Percentiles rank a stretch among this genome's conserved stretches.
Evolutionary conservation across 148 eudicot species (phyloP).

Genomic region (Silene uniflora): DNA sequence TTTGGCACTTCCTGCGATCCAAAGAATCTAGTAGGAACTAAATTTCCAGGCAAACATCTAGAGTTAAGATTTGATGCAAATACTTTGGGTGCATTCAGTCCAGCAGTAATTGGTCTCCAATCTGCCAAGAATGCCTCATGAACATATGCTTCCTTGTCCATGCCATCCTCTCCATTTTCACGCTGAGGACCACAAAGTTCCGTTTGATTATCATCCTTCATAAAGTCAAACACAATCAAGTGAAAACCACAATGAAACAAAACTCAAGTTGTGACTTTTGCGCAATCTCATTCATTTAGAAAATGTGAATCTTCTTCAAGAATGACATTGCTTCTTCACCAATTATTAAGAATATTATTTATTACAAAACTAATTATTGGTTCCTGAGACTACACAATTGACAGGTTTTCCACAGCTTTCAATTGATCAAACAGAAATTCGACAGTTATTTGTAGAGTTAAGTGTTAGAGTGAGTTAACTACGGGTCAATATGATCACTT

Average conservation of each 20-base stretch:
- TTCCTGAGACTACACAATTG: too few relatives aligned
- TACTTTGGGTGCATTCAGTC: conserved; percentile 24
- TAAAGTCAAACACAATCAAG: conserved; percentile 15
- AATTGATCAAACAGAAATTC: not conserved
- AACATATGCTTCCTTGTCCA: conserved; percentile 76
- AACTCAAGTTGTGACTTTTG: not conserved
- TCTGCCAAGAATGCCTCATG: conserved; percentile 96
- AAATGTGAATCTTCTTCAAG: too few relatives aligned
- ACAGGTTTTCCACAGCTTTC: too few relatives aligned
- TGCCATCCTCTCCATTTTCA: conserved; percentile 56
- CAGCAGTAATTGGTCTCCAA: conserved; percentile 61
- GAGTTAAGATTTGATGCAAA: conserved; percentile 23
- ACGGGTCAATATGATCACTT: not conserved
- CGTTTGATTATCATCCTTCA: conserved; percentile 46
- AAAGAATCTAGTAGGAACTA: conserved; percentile 25
- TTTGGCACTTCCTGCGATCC: conserved; percentile 24
- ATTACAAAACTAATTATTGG: too few relatives aligned
- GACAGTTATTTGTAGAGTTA: not conserved
- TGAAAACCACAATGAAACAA: not conserved
- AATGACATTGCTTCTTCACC: too few relatives aligned
- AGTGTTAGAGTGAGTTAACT: not conserved
- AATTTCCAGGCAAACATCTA: conserved; percentile 18
- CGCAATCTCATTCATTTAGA: not conserved
- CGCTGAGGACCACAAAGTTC: conserved; percentile 46
- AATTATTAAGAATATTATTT: too few relatives aligned